Percentiles rank a stretch among this genome's conserved stretches.
phyloP scores from a whole-genome alignment of 257 asterid species.

The Salvia splendens region DNA sequence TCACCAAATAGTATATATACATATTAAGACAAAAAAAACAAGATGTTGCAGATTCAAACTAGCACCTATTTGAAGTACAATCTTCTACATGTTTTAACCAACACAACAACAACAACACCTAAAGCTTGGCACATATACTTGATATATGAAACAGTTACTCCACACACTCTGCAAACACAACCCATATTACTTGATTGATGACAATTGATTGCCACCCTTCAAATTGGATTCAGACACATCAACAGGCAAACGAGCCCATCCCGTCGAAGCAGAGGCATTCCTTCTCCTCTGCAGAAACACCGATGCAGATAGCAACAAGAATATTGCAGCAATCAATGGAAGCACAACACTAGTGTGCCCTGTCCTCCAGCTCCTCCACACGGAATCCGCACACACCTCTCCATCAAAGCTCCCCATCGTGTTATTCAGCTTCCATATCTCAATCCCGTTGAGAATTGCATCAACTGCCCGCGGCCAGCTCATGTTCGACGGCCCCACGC shows the following conservation, averaged over 20 bases:
- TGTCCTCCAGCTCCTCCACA: slow-evolving; percentile 63
- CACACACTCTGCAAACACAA: background rate
- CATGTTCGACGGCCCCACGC: slow-evolving; percentile 75
- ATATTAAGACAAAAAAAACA: slow-evolving; percentile 17
- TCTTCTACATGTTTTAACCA: slow-evolving; percentile 25
- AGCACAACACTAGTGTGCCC: slow-evolving; percentile 41
- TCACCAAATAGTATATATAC: background rate
- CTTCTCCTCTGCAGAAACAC: slow-evolving; percentile 58
- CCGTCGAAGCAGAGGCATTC: slow-evolving; percentile 40
- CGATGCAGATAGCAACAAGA: slow-evolving; percentile 57
- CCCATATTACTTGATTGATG: slow-evolving; percentile 34
- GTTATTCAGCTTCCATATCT: slow-evolving; percentile 78
- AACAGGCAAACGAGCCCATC: slow-evolving; percentile 71
- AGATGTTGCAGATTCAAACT: slow-evolving; percentile 8
- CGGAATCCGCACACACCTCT: slow-evolving; percentile 51
- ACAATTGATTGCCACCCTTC: slow-evolving; percentile 45
- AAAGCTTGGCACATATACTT: slow-evolving; percentile 25
- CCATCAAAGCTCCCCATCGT: slow-evolving; percentile 76
- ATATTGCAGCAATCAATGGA: slow-evolving; percentile 56
- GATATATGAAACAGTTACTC: background rate
- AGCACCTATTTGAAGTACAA: slow-evolving; percentile 20
- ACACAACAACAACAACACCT: slow-evolving; percentile 23
- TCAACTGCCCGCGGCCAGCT: slow-evolving; percentile 67
- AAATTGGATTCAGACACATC: slow-evolving; percentile 59
- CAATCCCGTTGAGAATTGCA: slow-evolving; percentile 86